Conservation (phyloP, 75 land plant genomes). For the Cryptomeria japonica region DNA sequence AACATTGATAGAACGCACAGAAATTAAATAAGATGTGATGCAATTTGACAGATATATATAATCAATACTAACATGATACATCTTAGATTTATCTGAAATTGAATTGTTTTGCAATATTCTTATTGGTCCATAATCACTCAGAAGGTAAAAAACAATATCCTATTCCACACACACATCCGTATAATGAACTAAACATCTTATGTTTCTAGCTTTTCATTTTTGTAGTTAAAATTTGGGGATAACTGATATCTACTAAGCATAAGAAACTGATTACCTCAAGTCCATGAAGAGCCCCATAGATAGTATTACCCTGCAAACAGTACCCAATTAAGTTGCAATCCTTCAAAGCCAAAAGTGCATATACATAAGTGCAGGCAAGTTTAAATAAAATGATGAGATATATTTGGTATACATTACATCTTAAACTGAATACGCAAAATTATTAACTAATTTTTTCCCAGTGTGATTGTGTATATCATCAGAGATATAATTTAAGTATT, state of each 20-base stretch:
- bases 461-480: not conserved
- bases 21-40: not conserved
- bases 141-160: not conserved
- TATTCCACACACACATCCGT: not conserved
- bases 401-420: not conserved
- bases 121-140: not conserved
- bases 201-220: not conserved
- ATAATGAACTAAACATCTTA: not conserved
- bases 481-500: not conserved
- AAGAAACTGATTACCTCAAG: conserved; percentile 27
- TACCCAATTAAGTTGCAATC: conserved; percentile 5
- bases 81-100: not conserved
- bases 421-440: not conserved
- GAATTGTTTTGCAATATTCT: not conserved
- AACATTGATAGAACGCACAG: not conserved
- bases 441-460: not conserved
- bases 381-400: not conserved
- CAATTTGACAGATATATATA: not conserved
- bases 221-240: not conserved
- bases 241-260: not conserved
- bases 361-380: not conserved
- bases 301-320: conserved; percentile 33
- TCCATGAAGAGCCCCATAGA: conserved; percentile 45
- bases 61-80: not conserved
- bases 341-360: not conserved